A percentile compares a stretch with the other conserved stretches of the same genome.
Conservation (phyloP, 192 early-diverging fungal species). For the Podila epicladia region DNA sequence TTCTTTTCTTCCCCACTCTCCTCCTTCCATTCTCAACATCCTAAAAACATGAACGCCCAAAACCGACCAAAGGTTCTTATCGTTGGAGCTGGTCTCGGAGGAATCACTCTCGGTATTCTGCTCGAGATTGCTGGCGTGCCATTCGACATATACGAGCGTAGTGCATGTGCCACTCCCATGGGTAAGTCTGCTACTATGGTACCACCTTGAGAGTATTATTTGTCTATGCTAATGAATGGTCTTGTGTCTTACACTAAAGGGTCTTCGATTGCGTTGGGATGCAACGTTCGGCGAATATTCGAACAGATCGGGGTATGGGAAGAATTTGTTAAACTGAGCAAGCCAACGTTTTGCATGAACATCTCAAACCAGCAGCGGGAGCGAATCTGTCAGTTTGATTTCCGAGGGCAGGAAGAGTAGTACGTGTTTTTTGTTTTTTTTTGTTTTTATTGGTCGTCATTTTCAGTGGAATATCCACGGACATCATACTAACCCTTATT, state of each 20-base stretch:
- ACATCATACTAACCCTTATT: too few species aligned
- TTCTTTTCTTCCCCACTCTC: too few species aligned
- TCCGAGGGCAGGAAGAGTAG: background rate
- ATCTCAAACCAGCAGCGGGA: background rate
- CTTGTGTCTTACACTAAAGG: background rate
- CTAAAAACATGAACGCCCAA: background rate
- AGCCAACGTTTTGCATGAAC: background rate
- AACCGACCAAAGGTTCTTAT: background rate
- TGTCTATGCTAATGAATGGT: too few species aligned
- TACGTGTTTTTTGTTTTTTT: background rate
- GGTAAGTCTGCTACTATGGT: too few species aligned
- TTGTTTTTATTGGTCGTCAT: background rate
- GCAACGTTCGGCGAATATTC: background rate
- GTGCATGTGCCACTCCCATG: background rate
- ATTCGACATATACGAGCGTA: background rate
- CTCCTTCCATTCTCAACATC: too few species aligned
- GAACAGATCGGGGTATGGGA: background rate
- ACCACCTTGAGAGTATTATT: too few species aligned
- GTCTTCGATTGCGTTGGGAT: background rate
- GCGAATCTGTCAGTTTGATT: background rate
- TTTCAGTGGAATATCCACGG: too few species aligned
- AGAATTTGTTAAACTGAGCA: background rate
- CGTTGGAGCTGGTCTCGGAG: background rate
- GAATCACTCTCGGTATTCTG: background rate
- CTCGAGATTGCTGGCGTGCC: background rate